Base-by-base conservation (phyloP, 2,329 filamentous ascomycete species). In the Nemania sp. region DNA sequence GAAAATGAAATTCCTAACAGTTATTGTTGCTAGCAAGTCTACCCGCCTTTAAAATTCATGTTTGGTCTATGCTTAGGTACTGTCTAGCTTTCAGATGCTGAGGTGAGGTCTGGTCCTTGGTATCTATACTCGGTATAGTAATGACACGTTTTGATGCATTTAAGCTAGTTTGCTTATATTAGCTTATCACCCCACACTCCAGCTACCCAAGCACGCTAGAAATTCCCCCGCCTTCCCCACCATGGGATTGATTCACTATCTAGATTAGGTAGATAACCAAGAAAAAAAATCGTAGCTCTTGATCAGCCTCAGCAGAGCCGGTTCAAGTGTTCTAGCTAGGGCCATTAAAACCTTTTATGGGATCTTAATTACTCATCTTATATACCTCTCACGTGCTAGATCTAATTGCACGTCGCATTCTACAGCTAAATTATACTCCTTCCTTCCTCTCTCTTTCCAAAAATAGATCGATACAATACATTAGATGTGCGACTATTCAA, bases 121-220 rank as follows among this genome's bases (percentile, higher is more conserved):
- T n/a, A n/a, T 45, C 41, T 45, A 20, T 26, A 27, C 8, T 26
- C 22, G n/a, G 22, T 27, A 51, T 51, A 51, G 47, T 10, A 24
- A 24, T 51, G 13, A 51, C 15, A 4, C 20, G 47, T n/a, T 45
- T 45, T 45, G 18, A 20, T 45, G 18, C 18, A 45, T 45, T 20
- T 45, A 5, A 6, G 18, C 4, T 35, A 6, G 26, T 35, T 5
- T 24, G 3, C 13, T 11, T 38, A 8, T 69, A 70, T 70, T 65
- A 52, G 65, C 66, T 60, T 65, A 68, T 68, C 65, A 68, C 68
- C 66, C 66, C 68, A 68, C 68, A 61, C 22, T 15, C n/a, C n/a
- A n/a, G n/a, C n/a, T n/a, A n/a, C n/a, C n/a, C n/a, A n/a, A n/a
- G n/a, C n/a, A n/a, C n/a, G n/a, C n/a, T n/a, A n/a, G n/a, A n/a